These are phyloP conservation scores for Ceratobasidium sp. DNA, from an alignment of 1,284 basidiomycete genomes.

Conservation along the genomic window DNA sequence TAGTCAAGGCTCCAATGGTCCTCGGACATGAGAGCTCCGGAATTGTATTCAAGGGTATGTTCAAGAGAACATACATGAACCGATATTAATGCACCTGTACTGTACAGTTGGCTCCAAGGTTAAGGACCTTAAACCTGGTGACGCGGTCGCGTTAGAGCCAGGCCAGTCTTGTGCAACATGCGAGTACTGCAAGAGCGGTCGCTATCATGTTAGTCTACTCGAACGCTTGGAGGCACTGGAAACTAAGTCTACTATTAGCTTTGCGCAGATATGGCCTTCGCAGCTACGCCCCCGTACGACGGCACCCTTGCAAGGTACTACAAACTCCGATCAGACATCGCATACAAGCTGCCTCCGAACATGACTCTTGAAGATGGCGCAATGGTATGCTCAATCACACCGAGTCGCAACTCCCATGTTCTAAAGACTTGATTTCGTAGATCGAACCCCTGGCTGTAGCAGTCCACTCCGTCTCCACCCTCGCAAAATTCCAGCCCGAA, in stretches of 20 bases:
- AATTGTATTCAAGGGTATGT: slow-evolving; percentile 57
- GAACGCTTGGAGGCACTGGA: neutral
- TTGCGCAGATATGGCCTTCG: slow-evolving; percentile 82
- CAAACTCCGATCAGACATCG: slow-evolving; percentile 76
- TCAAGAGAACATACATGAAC: neutral
- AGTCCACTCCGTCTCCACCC: slow-evolving; percentile 84
- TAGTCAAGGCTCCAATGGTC: slow-evolving; percentile 83
- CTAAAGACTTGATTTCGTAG: slow-evolving; percentile 54
- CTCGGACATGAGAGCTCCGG: slow-evolving; percentile 70
- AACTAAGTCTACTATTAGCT: slow-evolving; percentile 57
- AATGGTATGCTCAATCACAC: slow-evolving; percentile 62
- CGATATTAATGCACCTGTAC: slow-evolving; percentile 11
- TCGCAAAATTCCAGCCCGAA: slow-evolving; percentile 77
- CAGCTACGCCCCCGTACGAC: slow-evolving; percentile 90
- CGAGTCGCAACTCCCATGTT: neutral
- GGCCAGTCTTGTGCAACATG: slow-evolving; percentile 79
- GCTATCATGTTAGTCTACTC: slow-evolving; percentile 71
- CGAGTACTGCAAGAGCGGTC: slow-evolving; percentile 78
- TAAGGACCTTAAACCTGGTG: slow-evolving; percentile 79
- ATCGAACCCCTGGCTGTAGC: slow-evolving; percentile 96
- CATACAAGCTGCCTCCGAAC: slow-evolving; percentile 76
- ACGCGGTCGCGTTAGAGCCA: slow-evolving; percentile 88
- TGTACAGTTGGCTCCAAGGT: slow-evolving; percentile 75
- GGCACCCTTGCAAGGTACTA: slow-evolving; percentile 89
- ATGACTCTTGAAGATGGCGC: slow-evolving; percentile 85